These are phyloP conservation scores for Debaryomyces psychrophilus DNA, from an alignment of 1,139 yeast species.

Conservation along the genomic window DNA sequence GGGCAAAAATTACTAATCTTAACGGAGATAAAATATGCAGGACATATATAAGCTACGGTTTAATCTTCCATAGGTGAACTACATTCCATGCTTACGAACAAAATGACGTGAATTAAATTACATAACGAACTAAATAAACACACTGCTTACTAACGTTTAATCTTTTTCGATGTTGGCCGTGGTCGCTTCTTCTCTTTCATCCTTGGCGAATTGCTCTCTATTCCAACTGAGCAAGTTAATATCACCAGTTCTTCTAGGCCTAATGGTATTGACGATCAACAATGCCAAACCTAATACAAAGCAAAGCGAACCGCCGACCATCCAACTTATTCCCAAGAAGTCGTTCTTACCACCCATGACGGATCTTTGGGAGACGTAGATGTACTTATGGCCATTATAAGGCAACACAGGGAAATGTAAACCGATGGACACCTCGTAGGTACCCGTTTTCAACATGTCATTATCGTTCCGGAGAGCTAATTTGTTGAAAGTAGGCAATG, in stretches of 20 bases:
- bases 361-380: slow-evolving; percentile 81
- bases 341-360: slow-evolving; percentile 90
- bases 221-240: slow-evolving; percentile 76
- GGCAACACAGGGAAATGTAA: slow-evolving; percentile 86
- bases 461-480: slow-evolving; percentile 79
- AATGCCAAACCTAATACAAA: slow-evolving; percentile 61
- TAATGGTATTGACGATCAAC: slow-evolving; percentile 60
- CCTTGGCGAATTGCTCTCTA: slow-evolving; percentile 35
- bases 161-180: slow-evolving; percentile 4
- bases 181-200: slow-evolving; percentile 21
- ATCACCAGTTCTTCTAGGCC: slow-evolving; percentile 79
- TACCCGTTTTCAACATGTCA: slow-evolving; percentile 61
- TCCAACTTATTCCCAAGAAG: slow-evolving; percentile 86
- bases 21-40: slow-evolving; percentile 3
- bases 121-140: not conserved
- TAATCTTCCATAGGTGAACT: too few relatives aligned
- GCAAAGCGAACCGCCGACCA: slow-evolving; percentile 92
- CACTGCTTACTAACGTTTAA: not conserved
- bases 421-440: slow-evolving; percentile 72
- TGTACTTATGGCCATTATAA: slow-evolving; percentile 79
- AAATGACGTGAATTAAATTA: slow-evolving; percentile 1
- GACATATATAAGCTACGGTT: not conserved
- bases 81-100: too few relatives aligned
- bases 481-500: slow-evolving; percentile 82
- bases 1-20: not conserved